Base-by-base conservation (phyloP, 225 moss, liverwort and hornwort species). In the Pseudisothecium myosuroides region DNA sequence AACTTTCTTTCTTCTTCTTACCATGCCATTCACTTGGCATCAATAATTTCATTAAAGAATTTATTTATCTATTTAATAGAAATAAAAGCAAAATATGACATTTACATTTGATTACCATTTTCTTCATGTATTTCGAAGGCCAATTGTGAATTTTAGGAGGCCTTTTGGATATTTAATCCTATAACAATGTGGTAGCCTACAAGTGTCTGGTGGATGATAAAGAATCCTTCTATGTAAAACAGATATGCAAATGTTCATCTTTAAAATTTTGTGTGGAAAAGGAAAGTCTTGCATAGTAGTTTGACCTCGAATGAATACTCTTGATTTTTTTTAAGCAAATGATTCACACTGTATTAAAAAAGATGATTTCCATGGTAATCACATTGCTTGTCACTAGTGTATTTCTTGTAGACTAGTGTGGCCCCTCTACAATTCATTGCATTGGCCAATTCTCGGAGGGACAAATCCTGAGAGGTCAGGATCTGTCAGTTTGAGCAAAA, bases 111-210 rank as follows among this genome's bases (percentile, higher is more conserved):
- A 28, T 18, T 1, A 47, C 1, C 7, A 4, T 47, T 73, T 29
- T 73, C 2, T 45, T 73, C 2, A 45, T 10, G 4, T 29, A 73
- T 6, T 11, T 73, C 0, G 10, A 0, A 14, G 0, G 1, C 10
- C 1, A 45, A 1, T 45, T 17, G 6, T 73, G 17, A 45, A 29
- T 29, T 73, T 1, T 3, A 73, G 1, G 9, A 45, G 3, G 4
- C 6, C 27, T 45, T 72, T 2, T 29, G 0, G 10, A 11, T 73
- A 29, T 45, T 72, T 27, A 17, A 28, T 1, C 39, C 0, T 39
- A 0, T 5, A 21, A 14, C 1, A 12, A 69, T 39, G 24, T 39
- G 0, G 14, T 0, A 1, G 3, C 5, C 14, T 5, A 14, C 2
- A 14, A 69, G 8, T 39, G 3, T 24, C 2, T 1, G 1, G 39